These are phyloP conservation scores for Paraphaeosphaeria minitans DNA, from an alignment of 2,329 filamentous ascomycete genomes.

Conservation along the genomic window DNA sequence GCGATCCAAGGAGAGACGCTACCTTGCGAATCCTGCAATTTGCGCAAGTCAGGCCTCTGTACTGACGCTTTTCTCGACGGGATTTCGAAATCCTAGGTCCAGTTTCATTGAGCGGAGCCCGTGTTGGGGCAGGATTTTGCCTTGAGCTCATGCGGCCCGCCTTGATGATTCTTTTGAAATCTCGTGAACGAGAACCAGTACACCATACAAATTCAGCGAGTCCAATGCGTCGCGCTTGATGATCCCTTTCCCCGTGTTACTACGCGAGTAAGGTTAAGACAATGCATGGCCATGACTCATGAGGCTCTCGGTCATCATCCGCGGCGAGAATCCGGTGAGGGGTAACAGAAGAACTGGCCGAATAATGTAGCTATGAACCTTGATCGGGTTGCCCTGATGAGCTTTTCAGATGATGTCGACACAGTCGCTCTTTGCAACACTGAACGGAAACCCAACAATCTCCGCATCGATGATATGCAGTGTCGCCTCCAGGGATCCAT, in stretches of 20 bases:
- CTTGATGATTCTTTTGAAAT: neutral
- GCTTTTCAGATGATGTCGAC: neutral
- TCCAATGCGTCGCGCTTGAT: neutral
- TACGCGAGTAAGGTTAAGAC: neutral
- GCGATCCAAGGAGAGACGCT: neutral
- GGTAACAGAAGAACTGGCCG: neutral
- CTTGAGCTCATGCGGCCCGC: neutral
- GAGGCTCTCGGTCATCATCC: neutral
- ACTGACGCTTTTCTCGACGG: neutral
- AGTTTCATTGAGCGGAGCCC: neutral
- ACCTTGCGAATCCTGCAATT: slow-evolving; percentile 16
- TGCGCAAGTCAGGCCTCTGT: slow-evolving; percentile 12
- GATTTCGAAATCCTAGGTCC: neutral
- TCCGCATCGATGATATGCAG: slow-evolving; percentile 8
- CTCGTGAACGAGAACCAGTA: neutral
- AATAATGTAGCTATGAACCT: too few species aligned
- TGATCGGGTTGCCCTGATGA: neutral
- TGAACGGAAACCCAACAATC: neutral
- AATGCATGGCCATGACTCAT: neutral
- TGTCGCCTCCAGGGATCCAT: slow-evolving; percentile 40
- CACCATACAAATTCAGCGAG: neutral
- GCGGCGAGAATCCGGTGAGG: neutral
- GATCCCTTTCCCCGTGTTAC: neutral
- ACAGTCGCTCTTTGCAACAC: neutral
- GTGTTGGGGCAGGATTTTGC: neutral